phyloP scores from a whole-genome alignment of 2,329 filamentous ascomycete genomes.

The Ilyonectria robusta region DNA sequence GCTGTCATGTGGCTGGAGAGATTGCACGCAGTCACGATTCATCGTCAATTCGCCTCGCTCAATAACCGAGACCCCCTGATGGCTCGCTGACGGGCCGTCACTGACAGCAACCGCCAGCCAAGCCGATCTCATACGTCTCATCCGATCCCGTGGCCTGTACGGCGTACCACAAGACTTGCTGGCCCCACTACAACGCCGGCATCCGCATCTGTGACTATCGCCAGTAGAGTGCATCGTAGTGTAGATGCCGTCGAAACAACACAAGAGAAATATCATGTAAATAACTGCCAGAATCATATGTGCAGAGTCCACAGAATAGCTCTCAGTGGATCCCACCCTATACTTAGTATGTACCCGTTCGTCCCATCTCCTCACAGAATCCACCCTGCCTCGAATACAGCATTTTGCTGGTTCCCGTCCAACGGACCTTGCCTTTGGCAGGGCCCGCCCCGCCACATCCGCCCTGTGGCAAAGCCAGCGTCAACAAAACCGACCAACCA shows the following conservation, averaged over 20 bases:
- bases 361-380: constrained; percentile 16
- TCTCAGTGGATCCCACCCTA: constrained; percentile 16
- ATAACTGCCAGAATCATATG: background rate
- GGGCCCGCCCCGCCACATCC: constrained; percentile 45
- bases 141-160: background rate
- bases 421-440: constrained; percentile 1
- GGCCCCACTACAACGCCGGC: background rate
- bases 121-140: background rate
- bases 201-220: background rate
- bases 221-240: background rate
- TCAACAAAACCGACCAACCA: constrained; percentile 32
- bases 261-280: too few relatives aligned
- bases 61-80: background rate
- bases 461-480: constrained; percentile 35
- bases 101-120: background rate
- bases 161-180: background rate
- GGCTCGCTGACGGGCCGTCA: background rate
- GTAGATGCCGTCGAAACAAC: background rate
- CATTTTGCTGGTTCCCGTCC: constrained; percentile 6
- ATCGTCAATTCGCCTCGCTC: background rate
- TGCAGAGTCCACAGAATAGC: background rate
- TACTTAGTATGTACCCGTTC: constrained; percentile 3
- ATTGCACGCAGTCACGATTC: constrained; percentile 11
- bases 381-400: background rate
- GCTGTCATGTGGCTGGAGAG: constrained; percentile 22